phyloP scores from a whole-genome alignment of 2,329 filamentous ascomycete genomes.

The Pestalotiopsis sp. region DNA sequence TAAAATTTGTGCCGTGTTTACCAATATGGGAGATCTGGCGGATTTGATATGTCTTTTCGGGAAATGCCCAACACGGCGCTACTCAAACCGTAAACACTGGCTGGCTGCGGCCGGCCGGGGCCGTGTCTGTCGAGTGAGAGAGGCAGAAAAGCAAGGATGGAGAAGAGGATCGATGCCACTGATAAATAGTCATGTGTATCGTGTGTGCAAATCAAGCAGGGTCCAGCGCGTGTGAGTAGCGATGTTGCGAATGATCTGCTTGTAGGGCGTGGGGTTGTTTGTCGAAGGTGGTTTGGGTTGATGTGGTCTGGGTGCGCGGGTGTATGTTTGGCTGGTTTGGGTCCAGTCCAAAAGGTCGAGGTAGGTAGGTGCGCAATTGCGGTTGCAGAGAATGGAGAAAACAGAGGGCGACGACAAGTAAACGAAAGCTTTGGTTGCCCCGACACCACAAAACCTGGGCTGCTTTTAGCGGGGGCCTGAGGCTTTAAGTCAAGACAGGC shows the following conservation, averaged over 20 bases:
- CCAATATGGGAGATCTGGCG: neutral
- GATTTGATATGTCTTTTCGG: neutral
- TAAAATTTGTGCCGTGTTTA: constrained; percentile 13
- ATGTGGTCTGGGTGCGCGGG: neutral
- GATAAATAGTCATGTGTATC: neutral
- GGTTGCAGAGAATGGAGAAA: constrained; percentile 14
- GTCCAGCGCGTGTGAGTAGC: neutral
- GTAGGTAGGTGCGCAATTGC: neutral
- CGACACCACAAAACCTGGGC: constrained; percentile 13
- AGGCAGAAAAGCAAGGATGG: constrained; percentile 6
- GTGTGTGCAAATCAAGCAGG: neutral
- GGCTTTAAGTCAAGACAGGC: neutral
- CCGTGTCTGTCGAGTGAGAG: neutral
- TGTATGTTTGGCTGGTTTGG: neutral
- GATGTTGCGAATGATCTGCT: neutral
- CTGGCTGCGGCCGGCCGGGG: constrained; percentile 10
- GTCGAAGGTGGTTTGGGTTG: neutral
- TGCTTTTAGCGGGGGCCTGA: neutral
- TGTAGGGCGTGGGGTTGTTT: constrained; percentile 4
- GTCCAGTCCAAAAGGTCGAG: neutral
- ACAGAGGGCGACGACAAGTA: constrained; percentile 12
- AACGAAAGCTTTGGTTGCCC: constrained; percentile 14
- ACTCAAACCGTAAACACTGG: constrained; percentile 14
- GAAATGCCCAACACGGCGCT: neutral
- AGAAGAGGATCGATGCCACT: neutral